A percentile compares a stretch with the other conserved stretches of the same genome.
Conservation (phyloP, 805 yeast species). For the Lachancea mirantina region DNA sequence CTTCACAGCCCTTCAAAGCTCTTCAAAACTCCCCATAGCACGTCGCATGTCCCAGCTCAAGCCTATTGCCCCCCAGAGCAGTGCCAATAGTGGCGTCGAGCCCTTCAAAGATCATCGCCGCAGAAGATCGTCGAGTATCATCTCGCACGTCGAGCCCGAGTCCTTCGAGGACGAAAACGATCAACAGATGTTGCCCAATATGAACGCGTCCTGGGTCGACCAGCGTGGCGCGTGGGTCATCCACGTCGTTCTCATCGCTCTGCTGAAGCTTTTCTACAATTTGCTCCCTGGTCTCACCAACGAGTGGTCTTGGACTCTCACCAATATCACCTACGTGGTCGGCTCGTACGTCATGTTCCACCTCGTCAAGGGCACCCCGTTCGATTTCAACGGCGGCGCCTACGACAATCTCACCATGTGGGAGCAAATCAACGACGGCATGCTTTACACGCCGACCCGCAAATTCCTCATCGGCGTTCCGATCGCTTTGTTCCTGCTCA, state of each 20-base stretch:
- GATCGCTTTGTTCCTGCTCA: constrained; percentile 70
- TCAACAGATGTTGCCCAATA: constrained; percentile 79
- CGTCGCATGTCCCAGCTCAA: constrained; percentile 12
- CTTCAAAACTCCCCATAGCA: not conserved
- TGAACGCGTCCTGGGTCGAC: constrained; percentile 95
- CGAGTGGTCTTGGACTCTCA: constrained; percentile 89
- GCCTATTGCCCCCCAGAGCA: constrained; percentile 27
- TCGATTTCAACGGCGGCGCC: constrained; percentile 94
- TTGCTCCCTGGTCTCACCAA: constrained; percentile 72
- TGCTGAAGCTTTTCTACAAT: constrained; percentile 71
- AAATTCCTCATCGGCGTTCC: constrained; percentile 93
- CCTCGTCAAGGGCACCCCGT: constrained; percentile 93
- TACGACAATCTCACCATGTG: constrained; percentile 95
- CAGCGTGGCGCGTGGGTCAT: constrained; percentile 95
- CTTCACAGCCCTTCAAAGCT: no score
- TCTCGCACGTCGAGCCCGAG: constrained; percentile 91
- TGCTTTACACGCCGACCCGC: constrained; percentile 93
- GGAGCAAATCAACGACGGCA: constrained; percentile 95
- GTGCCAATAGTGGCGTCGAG: constrained; percentile 13
- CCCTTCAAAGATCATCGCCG: constrained; percentile 37
- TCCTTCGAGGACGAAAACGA: constrained; percentile 87
- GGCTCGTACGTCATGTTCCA: constrained; percentile 97
- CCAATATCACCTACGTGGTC: constrained; percentile 81
- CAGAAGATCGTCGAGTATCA: constrained; percentile 81
- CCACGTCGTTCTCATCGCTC: constrained; percentile 73